Conservation (phyloP, 2,329 filamentous ascomycete species). For the Monosporascus ibericus region DNA sequence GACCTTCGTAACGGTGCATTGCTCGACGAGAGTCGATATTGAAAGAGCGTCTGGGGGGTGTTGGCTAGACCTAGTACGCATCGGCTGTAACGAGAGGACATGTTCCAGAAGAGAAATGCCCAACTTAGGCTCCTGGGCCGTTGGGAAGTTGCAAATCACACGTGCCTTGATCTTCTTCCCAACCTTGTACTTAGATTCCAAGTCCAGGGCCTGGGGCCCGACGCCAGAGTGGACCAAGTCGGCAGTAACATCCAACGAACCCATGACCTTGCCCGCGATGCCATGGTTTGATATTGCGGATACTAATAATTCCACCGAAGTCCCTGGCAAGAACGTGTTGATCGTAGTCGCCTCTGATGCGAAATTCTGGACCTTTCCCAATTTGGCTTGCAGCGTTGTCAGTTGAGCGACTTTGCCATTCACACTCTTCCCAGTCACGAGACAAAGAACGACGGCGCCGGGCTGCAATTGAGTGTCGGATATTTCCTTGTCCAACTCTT, state of each 20-base stretch:
- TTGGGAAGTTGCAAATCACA: constrained; percentile 81
- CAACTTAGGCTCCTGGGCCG: constrained; percentile 72
- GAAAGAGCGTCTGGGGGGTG: constrained; percentile 55
- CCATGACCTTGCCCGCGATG: constrained; percentile 86
- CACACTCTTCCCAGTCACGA: constrained; percentile 67
- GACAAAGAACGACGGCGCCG: constrained; percentile 78
- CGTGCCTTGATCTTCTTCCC: constrained; percentile 81
- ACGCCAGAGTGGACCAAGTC: constrained; percentile 85
- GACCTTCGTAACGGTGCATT: constrained; percentile 73
- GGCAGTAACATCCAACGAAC: constrained; percentile 82
- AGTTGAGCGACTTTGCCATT: constrained; percentile 84
- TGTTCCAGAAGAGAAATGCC: constrained; percentile 88
- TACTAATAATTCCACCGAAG: constrained; percentile 78
- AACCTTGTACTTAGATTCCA: constrained; percentile 73
- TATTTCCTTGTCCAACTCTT: constrained; percentile 65
- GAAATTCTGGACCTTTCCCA: constrained; percentile 60
- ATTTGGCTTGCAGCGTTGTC: constrained; percentile 64
- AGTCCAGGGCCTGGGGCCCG: constrained; percentile 60
- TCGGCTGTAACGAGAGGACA: constrained; percentile 56
- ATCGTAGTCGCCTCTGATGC: constrained; percentile 77
- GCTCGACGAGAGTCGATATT: constrained; percentile 69
- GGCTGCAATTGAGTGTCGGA: constrained; percentile 67
- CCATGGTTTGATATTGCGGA: constrained; percentile 69
- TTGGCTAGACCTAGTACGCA: constrained; percentile 33
- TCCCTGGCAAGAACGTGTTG: constrained; percentile 85